A percentile compares a stretch with the other conserved stretches of the same genome.
These are phyloP conservation scores for Zymoseptoria brevis DNA, from an alignment of 2,329 filamentous ascomycete genomes.

Conservation along the genomic window DNA sequence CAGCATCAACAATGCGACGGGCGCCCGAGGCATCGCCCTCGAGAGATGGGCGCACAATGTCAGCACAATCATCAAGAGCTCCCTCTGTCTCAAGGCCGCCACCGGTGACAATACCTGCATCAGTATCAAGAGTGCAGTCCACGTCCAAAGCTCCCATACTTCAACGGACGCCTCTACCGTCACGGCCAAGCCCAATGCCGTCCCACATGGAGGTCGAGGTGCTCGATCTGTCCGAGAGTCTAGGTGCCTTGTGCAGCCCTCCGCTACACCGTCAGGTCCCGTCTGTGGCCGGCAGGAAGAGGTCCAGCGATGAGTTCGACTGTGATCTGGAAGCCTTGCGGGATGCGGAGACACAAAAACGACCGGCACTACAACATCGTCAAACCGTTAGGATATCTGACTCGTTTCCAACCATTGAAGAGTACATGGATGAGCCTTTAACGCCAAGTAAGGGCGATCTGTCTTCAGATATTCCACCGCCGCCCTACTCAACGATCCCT, in stretches of 20 bases:
- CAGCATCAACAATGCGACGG: conserved; percentile 20
- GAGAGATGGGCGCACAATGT: neutral
- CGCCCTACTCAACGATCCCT: conserved; percentile 41
- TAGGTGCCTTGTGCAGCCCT: conserved; percentile 16
- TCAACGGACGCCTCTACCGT: neutral
- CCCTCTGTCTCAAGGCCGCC: neutral
- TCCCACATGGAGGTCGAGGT: conserved; percentile 19
- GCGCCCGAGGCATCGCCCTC: conserved; percentile 8
- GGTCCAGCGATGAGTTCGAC: conserved; percentile 41
- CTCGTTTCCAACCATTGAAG: conserved; percentile 35
- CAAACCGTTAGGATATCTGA: conserved; percentile 11
- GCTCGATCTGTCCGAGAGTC: conserved; percentile 29
- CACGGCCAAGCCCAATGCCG: conserved; percentile 6
- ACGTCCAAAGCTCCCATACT: neutral
- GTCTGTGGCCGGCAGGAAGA: conserved; percentile 30
- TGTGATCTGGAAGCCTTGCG: conserved; percentile 15
- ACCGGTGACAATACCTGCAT: neutral
- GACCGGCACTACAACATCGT: conserved; percentile 1
- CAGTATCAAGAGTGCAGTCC: neutral
- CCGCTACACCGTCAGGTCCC: neutral
- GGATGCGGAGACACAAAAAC: conserved; percentile 7
- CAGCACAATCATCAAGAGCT: neutral
- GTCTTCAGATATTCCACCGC: conserved; percentile 25
- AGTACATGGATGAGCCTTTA: conserved; percentile 21
- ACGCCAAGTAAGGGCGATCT: conserved; percentile 9